Conservation (phyloP, 495 filamentous ascomycete species). For the Penicilliopsis zonata region DNA sequence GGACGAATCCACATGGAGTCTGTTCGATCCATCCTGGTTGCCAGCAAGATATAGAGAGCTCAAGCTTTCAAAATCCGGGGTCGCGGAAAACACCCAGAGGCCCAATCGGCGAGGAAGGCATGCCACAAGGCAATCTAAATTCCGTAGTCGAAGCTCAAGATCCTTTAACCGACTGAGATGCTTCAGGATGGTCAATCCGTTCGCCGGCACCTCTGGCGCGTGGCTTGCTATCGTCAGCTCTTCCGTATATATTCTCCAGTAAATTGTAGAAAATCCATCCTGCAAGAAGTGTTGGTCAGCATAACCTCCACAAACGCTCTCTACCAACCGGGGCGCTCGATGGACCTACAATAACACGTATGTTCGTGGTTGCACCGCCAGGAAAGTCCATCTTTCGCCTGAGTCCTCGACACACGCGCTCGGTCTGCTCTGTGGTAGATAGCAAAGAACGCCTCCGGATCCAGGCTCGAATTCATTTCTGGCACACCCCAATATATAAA, state of each 20-base stretch:
- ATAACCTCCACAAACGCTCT: no score
- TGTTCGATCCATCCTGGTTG: conserved; percentile 17
- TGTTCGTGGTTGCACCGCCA: conserved; percentile 33
- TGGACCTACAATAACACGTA: conserved; percentile 32
- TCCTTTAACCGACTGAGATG: conserved; percentile 35
- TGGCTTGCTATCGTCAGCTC: conserved; percentile 22
- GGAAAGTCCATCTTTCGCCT: conserved; percentile 37
- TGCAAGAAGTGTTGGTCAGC: conserved; percentile 14
- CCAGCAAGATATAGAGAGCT: conserved; percentile 15
- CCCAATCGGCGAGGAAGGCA: conserved; percentile 30
- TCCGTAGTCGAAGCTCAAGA: conserved; percentile 27
- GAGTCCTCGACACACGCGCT: conserved; percentile 14
- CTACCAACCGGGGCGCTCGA: not conserved
- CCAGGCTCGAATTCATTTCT: conserved; percentile 28
- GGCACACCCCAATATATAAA: conserved; percentile 5
- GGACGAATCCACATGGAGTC: conserved; percentile 22
- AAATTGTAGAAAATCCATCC: conserved; percentile 38
- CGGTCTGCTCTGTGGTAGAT: conserved; percentile 18
- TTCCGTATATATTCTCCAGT: conserved; percentile 38
- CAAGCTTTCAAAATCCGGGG: conserved; percentile 29
- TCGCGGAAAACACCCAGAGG: conserved; percentile 32
- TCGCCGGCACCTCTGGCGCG: conserved; percentile 24
- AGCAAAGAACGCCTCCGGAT: conserved; percentile 12
- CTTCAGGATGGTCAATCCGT: conserved; percentile 31
- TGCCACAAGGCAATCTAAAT: conserved; percentile 26